Evolutionary conservation across 75 land plant species (phyloP).

Genomic region (Pinus tabuliformis): DNA sequence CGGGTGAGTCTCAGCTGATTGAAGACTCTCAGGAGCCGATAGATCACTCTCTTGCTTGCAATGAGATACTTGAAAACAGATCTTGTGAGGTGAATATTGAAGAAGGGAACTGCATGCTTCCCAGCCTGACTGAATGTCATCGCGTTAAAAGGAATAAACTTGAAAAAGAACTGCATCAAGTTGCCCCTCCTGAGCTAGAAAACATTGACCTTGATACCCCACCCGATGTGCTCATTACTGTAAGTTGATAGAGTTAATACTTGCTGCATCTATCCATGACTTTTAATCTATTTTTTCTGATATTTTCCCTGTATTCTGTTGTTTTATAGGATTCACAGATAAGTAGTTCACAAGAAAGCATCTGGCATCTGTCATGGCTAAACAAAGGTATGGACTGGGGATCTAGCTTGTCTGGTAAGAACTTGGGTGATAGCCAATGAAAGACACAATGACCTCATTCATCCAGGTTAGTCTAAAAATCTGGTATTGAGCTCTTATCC

Average conservation of each 20-base stretch:
- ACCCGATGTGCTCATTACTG: conserved; percentile 40
- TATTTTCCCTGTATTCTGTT: background rate
- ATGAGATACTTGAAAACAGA: conserved; percentile 29
- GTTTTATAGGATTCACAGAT: background rate
- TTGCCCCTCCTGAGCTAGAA: conserved; percentile 28
- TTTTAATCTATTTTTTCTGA: background rate
- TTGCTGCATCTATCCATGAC: background rate
- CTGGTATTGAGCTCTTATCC: no score
- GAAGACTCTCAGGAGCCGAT: conserved; percentile 14
- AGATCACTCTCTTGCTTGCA: conserved; percentile 30
- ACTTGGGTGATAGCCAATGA: no score
- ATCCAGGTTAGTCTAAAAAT: no score
- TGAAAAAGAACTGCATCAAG: conserved; percentile 4
- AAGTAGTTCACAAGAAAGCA: conserved; percentile 1
- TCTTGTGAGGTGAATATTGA: conserved; percentile 1
- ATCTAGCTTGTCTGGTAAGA: no score
- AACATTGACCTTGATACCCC: conserved; percentile 40
- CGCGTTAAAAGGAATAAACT: background rate
- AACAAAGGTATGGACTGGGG: background rate
- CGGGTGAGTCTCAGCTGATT: conserved; percentile 28
- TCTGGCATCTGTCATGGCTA: background rate
- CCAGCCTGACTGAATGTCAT: background rate
- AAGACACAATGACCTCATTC: no score
- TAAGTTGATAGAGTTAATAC: conserved; percentile 14
- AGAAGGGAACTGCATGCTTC: background rate